Evolutionary conservation across 306 rosid genomes (phyloP).

Genomic region (Pueraria montana): DNA sequence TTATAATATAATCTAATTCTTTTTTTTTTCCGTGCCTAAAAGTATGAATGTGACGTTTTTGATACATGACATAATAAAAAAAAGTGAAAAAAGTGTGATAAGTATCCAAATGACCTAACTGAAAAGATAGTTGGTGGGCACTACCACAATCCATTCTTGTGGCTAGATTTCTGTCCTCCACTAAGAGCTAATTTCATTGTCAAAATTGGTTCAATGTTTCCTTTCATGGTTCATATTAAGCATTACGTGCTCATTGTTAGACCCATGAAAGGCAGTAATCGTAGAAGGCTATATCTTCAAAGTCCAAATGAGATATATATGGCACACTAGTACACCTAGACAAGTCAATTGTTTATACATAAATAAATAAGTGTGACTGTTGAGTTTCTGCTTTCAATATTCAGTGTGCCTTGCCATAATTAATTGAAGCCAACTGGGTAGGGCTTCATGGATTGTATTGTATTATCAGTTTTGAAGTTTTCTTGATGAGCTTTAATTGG

Average conservation of each 20-base stretch:
- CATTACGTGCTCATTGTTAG: constrained; percentile 46
- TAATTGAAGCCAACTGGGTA: constrained; percentile 51
- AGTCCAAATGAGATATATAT: constrained; percentile 25
- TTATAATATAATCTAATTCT: neutral
- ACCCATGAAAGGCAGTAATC: constrained; percentile 29
- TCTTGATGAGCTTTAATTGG: constrained; percentile 33
- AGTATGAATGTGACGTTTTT: constrained; percentile 47
- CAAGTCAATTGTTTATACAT: constrained; percentile 13
- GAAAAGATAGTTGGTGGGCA: constrained; percentile 51
- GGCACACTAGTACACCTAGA: constrained; percentile 17
- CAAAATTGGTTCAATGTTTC: constrained; percentile 36
- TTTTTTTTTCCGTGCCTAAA: constrained; percentile 16
- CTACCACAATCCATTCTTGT: constrained; percentile 43
- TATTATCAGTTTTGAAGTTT: constrained; percentile 28
- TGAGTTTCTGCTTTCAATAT: constrained; percentile 25
- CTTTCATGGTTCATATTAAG: constrained; percentile 52
- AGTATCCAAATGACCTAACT: constrained; percentile 48
- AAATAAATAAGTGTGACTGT: neutral
- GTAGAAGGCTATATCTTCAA: neutral
- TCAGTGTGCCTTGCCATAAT: constrained; percentile 34
- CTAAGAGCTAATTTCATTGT: constrained; percentile 42
- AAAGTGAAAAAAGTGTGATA: constrained; percentile 32
- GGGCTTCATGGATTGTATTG: neutral
- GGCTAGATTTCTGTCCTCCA: constrained; percentile 57
- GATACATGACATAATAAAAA: constrained; percentile 35